Percentiles rank a stretch among this genome's conserved stretches.
Conservation (phyloP, 257 asterid species). For the Coffea canephora region DNA sequence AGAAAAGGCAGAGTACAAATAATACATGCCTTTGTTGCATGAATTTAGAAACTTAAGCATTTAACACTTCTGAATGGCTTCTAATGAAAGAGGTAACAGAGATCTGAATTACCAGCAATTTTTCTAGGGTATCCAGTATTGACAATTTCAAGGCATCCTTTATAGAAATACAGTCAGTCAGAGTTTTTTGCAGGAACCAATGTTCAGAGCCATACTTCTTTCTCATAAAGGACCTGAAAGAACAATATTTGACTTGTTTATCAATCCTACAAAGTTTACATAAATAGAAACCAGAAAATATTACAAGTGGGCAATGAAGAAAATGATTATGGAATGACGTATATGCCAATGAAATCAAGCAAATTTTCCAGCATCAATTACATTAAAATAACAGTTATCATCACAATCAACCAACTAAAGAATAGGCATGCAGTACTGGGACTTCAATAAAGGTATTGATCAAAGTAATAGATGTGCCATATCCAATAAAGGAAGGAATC, state of each 20-base stretch:
- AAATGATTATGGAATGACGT: neutral
- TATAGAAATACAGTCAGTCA: slow-evolving; percentile 34
- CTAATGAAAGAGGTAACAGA: slow-evolving; percentile 10
- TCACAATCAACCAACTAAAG: neutral
- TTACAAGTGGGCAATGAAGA: neutral
- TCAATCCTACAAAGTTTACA: neutral
- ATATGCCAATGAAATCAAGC: neutral
- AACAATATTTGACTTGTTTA: slow-evolving; percentile 2
- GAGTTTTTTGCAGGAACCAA: slow-evolving; percentile 50
- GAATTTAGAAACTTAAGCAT: slow-evolving; percentile 1
- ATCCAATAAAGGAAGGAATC: slow-evolving; percentile 13
- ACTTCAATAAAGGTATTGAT: neutral
- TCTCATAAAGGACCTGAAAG: slow-evolving; percentile 59
- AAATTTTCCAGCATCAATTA: neutral
- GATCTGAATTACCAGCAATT: slow-evolving; percentile 51
- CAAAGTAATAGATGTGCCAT: neutral
- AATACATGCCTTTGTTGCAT: neutral
- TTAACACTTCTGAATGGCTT: neutral
- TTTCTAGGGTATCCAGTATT: slow-evolving; percentile 51
- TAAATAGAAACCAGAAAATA: neutral
- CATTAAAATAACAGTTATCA: neutral
- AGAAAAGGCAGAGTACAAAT: neutral
- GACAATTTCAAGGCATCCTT: slow-evolving; percentile 74
- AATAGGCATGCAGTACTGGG: neutral
- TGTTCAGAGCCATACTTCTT: slow-evolving; percentile 55